These are phyloP conservation scores for Forsythia suspensa DNA, from an alignment of 257 asterid species.

Conservation along the genomic window DNA sequence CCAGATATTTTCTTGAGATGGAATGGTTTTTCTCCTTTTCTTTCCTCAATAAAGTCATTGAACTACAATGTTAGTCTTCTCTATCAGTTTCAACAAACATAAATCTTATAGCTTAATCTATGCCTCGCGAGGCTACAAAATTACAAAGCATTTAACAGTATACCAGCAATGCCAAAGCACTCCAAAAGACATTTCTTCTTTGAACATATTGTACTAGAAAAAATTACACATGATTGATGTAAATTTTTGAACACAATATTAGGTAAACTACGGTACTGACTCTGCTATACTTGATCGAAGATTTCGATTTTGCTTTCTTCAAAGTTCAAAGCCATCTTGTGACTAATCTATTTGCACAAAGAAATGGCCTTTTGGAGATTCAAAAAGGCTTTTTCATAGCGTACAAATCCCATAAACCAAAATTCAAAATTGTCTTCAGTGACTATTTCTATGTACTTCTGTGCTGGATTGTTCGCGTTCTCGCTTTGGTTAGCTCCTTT, in stretches of 20 bases:
- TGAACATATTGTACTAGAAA: background rate
- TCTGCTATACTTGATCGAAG: background rate
- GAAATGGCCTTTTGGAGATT: constrained; percentile 62
- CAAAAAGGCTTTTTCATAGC: constrained; percentile 73
- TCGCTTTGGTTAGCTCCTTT: constrained; percentile 52
- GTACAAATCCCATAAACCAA: constrained; percentile 96
- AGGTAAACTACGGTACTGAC: background rate
- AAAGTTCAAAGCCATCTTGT: background rate
- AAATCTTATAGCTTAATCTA: no score
- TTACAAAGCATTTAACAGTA: background rate
- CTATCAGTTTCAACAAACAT: background rate
- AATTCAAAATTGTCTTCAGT: constrained; percentile 73
- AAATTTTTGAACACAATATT: background rate
- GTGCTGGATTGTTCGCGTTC: constrained; percentile 58
- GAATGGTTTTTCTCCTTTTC: background rate
- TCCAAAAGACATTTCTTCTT: background rate
- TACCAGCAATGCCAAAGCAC: background rate
- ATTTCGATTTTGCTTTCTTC: background rate
- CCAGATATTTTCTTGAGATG: no score
- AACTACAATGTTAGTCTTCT: background rate
- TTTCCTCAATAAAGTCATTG: background rate
- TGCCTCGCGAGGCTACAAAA: no score
- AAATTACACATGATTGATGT: background rate
- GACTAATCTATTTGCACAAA: constrained; percentile 25
- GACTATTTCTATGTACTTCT: constrained; percentile 69